These are phyloP conservation scores for Cyclotella atomus DNA, from an alignment of 108 stramenopile species.

Conservation along the genomic window DNA sequence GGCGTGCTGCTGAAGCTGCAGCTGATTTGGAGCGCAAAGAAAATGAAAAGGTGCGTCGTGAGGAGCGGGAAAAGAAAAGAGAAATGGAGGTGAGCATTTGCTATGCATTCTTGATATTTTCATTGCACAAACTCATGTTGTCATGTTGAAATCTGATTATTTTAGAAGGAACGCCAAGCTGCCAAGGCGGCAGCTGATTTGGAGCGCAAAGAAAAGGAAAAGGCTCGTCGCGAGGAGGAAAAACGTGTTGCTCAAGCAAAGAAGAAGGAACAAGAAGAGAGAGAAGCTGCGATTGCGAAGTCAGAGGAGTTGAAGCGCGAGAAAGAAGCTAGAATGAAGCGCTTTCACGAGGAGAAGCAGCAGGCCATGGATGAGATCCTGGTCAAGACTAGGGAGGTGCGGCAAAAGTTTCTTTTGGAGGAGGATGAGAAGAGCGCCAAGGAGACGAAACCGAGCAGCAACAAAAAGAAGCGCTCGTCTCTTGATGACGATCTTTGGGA, in stretches of 20 bases:
- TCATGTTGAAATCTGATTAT: too few species aligned
- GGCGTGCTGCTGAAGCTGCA: background rate
- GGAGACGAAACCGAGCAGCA: background rate
- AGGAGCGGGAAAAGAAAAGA: constrained; percentile 15
- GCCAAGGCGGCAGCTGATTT: background rate
- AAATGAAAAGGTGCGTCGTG: constrained; percentile 1
- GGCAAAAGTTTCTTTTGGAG: constrained; percentile 19
- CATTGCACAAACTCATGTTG: background rate
- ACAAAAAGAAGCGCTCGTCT: background rate
- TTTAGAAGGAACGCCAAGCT: background rate
- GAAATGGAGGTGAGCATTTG: constrained; percentile 8
- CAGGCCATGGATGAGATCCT: constrained; percentile 25
- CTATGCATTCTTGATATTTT: constrained; percentile 9
- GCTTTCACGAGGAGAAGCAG: constrained; percentile 11
- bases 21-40: background rate
- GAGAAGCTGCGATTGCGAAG: background rate
- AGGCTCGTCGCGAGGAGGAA: too few species aligned
- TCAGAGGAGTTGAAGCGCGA: constrained; percentile 5
- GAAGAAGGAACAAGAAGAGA: constrained; percentile 5
- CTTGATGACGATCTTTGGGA: constrained; percentile 3
- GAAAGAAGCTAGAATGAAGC: constrained; percentile 10
- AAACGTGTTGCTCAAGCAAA: too few species aligned
- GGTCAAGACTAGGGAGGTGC: constrained; percentile 26
- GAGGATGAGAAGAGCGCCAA: background rate
- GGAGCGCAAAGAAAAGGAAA: too few species aligned